A percentile compares a stretch with the other conserved stretches of the same genome.
Conservation (phyloP, 2,329 filamentous ascomycete species). For the Cladosporium sp. region DNA sequence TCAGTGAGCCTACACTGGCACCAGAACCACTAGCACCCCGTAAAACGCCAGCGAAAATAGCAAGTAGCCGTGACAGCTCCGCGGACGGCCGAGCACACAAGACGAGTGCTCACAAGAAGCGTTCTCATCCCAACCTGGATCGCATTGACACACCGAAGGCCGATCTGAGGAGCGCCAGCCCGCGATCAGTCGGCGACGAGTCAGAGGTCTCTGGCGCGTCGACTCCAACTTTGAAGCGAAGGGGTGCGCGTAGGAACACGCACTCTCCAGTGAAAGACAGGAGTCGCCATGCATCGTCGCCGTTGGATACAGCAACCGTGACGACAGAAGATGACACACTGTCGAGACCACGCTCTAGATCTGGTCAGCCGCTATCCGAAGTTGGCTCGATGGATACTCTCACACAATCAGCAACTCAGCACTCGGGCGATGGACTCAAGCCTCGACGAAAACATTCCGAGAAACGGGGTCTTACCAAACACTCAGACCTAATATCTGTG, state of each 20-base stretch:
- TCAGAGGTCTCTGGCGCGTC: constrained; percentile 18
- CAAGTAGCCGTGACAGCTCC: constrained; percentile 19
- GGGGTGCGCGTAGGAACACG: constrained; percentile 38
- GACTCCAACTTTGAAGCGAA: constrained; percentile 37
- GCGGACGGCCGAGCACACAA: constrained; percentile 20
- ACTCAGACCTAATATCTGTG: constrained; percentile 91
- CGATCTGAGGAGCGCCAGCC: constrained; percentile 11
- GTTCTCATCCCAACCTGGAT: constrained; percentile 26
- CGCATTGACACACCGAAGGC: constrained; percentile 19
- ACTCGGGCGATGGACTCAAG: constrained; percentile 33
- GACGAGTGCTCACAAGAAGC: constrained; percentile 24
- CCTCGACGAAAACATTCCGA: constrained; percentile 44
- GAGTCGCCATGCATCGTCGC: constrained; percentile 34
- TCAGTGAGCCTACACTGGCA: constrained; percentile 38
- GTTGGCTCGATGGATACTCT: constrained; percentile 60
- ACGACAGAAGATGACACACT: constrained; percentile 28
- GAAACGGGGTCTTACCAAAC: constrained; percentile 79
- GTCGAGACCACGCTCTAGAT: constrained; percentile 18
- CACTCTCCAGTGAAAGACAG: constrained; percentile 44
- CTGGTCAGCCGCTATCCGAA: constrained; percentile 50
- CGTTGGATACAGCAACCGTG: constrained; percentile 35
- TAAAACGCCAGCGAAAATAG: constrained; percentile 24
- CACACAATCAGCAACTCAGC: constrained; percentile 33
- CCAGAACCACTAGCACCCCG: constrained; percentile 33
- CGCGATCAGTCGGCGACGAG: constrained; percentile 10